These are phyloP conservation scores for Yamadazyma phyllophila DNA, from an alignment of 805 yeast species.

Conservation along the genomic window DNA sequence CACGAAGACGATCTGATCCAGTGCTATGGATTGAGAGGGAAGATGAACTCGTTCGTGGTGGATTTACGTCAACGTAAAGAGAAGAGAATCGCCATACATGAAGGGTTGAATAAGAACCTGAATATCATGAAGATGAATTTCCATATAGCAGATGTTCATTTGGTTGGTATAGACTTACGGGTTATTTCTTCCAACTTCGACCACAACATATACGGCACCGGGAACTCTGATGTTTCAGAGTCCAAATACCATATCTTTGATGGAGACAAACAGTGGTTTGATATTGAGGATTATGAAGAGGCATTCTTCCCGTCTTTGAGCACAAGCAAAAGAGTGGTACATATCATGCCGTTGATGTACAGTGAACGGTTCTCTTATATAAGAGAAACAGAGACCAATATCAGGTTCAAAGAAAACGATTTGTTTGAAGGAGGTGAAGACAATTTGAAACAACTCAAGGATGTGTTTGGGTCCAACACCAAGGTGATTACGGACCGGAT, in stretches of 20 bases:
- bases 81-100: slow-evolving; percentile 33
- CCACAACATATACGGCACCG: slow-evolving; percentile 24
- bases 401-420: slow-evolving; percentile 13
- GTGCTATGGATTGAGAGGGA: slow-evolving; percentile 64
- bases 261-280: slow-evolving; percentile 60
- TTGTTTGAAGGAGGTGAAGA: slow-evolving; percentile 26
- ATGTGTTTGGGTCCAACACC: slow-evolving; percentile 28
- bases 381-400: slow-evolving; percentile 47
- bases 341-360: slow-evolving; percentile 58
- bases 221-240: neutral
- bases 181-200: slow-evolving; percentile 48
- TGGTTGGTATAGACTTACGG: slow-evolving; percentile 59
- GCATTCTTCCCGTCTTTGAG: slow-evolving; percentile 43
- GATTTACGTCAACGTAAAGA: slow-evolving; percentile 44
- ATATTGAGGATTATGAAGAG: slow-evolving; percentile 59
- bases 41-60: slow-evolving; percentile 35
- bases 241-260: slow-evolving; percentile 40
- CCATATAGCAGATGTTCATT: slow-evolving; percentile 61
- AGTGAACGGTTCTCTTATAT: slow-evolving; percentile 70
- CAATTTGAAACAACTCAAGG: slow-evolving; percentile 29
- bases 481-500: slow-evolving; percentile 27
- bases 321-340: slow-evolving; percentile 40
- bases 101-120: slow-evolving; percentile 46
- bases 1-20: slow-evolving; percentile 44
- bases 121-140: slow-evolving; percentile 57